A percentile compares a stretch with the other conserved stretches of the same genome.
Evolutionary conservation across 495 filamentous ascomycete species (phyloP).

Genomic region (Aspergillus ellipticus): DNA sequence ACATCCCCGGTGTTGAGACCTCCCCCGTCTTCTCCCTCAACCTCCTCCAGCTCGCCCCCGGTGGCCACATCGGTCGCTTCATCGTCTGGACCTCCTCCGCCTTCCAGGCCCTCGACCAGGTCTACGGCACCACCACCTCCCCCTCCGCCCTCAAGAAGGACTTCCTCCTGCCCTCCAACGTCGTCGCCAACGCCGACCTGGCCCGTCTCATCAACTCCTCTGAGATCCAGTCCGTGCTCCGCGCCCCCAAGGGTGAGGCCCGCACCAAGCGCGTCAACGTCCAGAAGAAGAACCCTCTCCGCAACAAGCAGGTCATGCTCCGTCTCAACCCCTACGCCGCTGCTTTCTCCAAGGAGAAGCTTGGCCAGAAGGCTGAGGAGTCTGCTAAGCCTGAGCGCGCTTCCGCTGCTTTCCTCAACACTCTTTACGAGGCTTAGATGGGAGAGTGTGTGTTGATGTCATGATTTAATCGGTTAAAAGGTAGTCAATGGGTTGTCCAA

Average conservation of each 20-base stretch:
- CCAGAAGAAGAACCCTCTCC: constrained; percentile 99
- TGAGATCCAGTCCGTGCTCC: constrained; percentile 92
- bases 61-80: constrained; percentile 98
- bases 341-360: constrained; percentile 77
- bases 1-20: constrained; percentile 97
- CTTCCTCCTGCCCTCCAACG: constrained; percentile 87
- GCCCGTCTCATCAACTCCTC: constrained; percentile 97
- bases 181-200: constrained; percentile 88
- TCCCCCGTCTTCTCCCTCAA: constrained; percentile 91
- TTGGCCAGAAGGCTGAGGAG: constrained; percentile 61
- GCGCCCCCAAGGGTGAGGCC: constrained; percentile 81
- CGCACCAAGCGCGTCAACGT: constrained; percentile 84
- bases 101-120: constrained; percentile 89
- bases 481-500: constrained; percentile 8
- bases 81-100: constrained; percentile 97
- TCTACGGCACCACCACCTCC: constrained; percentile 88
- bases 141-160: constrained; percentile 92
- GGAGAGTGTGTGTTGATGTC: no score
- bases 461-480: constrained; percentile 22
- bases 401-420: constrained; percentile 47
- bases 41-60: constrained; percentile 97
- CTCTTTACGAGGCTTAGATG: constrained; percentile 54
- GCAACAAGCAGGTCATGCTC: constrained; percentile 95
- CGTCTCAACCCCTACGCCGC: constrained; percentile 95
- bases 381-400: constrained; percentile 49